Conservation (phyloP, 1,284 basidiomycete species). For the Anthracocystis panici-leucophaei region DNA sequence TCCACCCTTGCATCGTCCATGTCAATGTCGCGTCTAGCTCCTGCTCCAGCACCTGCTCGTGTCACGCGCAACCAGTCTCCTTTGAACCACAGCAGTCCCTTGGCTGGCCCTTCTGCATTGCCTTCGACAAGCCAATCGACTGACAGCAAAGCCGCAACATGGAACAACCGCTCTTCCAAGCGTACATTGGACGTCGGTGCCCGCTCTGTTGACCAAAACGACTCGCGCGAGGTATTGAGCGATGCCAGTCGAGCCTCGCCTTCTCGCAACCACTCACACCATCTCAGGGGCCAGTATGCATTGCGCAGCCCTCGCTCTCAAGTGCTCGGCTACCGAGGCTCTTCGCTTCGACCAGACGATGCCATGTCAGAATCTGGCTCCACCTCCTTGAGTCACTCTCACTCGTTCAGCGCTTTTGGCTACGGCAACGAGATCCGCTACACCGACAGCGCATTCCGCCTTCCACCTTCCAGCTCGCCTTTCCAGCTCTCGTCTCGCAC, state of each 20-base stretch:
- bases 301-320: conserved; percentile 45
- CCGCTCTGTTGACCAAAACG: conserved; percentile 8
- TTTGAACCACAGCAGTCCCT: conserved; percentile 11
- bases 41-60: conserved; percentile 24
- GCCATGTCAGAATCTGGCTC: conserved; percentile 48
- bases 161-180: conserved; percentile 40
- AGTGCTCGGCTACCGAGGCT: conserved; percentile 27
- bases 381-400: conserved; percentile 40
- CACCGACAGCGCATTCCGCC: conserved; percentile 43
- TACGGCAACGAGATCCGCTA: conserved; percentile 56
- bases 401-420: conserved; percentile 51
- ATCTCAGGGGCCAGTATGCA: conserved; percentile 12
- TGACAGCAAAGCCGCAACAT: conserved; percentile 24
- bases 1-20: conserved; percentile 22
- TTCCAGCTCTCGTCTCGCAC: conserved; percentile 52
- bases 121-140: conserved; percentile 3
- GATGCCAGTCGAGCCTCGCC: conserved; percentile 29
- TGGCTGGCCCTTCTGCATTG: conserved; percentile 32
- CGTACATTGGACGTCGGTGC: conserved; percentile 26
- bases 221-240: conserved; percentile 22
- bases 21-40: conserved; percentile 36
- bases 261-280: conserved; percentile 13
- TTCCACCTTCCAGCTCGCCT: conserved; percentile 48
- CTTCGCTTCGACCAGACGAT: conserved; percentile 51
- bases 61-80: conserved; percentile 15